A percentile compares a stretch with the other conserved stretches of the same genome.
Conservation (phyloP, 2,329 filamentous ascomycete genomes). For the Epicoccum sorghinum region DNA sequence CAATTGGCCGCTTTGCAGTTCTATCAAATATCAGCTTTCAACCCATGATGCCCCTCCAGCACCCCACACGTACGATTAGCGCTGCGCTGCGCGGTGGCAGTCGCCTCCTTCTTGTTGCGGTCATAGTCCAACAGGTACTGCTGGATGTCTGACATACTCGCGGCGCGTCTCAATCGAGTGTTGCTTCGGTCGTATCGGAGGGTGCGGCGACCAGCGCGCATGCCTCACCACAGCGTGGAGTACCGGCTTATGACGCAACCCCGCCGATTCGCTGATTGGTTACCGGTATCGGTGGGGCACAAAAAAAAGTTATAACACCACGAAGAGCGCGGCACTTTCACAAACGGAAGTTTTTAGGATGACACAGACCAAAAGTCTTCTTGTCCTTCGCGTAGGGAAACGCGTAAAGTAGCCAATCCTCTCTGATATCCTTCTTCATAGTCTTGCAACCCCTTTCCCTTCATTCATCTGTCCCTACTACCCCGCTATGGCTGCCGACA, state of each 20-base stretch:
- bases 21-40: conserved; percentile 46
- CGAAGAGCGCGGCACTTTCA: conserved; percentile 13
- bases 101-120: conserved; percentile 55
- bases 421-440: background rate
- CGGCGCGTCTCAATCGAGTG: conserved; percentile 12
- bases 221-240: conserved; percentile 15
- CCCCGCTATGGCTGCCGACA: conserved; percentile 46
- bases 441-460: background rate
- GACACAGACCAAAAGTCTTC: conserved; percentile 18
- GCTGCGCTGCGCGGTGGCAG: conserved; percentile 50
- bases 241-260: conserved; percentile 24
- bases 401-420: conserved; percentile 13
- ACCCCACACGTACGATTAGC: conserved; percentile 45
- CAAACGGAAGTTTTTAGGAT: conserved; percentile 15
- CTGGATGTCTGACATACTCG: conserved; percentile 59
- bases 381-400: conserved; percentile 12
- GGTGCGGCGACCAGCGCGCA: conserved; percentile 13
- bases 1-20: conserved; percentile 64
- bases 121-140: conserved; percentile 59
- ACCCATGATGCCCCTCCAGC: conserved; percentile 18
- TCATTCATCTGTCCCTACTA: conserved; percentile 9
- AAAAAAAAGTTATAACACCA: conserved; percentile 21
- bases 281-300: conserved; percentile 16
- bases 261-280: conserved; percentile 21
- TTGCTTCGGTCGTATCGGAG: conserved; percentile 7